Evolutionary conservation across 768 basidiomycete genomes (phyloP).

Genomic region (Hydnum rufescens): DNA sequence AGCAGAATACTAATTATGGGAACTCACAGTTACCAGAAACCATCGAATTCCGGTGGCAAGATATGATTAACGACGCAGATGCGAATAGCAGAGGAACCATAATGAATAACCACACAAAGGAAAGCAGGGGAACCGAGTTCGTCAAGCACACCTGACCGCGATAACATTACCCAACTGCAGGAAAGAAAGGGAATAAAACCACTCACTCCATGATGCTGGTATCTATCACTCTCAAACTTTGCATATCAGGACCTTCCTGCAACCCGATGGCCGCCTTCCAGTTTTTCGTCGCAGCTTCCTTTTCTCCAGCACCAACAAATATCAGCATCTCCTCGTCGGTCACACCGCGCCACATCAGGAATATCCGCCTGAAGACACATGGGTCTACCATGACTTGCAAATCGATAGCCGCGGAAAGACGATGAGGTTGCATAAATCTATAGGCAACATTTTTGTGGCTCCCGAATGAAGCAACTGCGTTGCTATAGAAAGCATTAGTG

Average conservation of each 20-base stretch:
- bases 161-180: no score
- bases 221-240: slow-evolving; percentile 59
- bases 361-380: slow-evolving; percentile 65
- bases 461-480: slow-evolving; percentile 55
- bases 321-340: slow-evolving; percentile 57
- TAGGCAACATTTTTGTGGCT: slow-evolving; percentile 76
- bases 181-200: no score
- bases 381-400: slow-evolving; percentile 66
- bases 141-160: no score
- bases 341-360: slow-evolving; percentile 65
- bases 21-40: no score
- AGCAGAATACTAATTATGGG: no score
- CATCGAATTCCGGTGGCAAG: no score
- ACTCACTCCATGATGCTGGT: slow-evolving; percentile 46
- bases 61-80: no score
- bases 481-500: slow-evolving; percentile 23
- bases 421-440: slow-evolving; percentile 62
- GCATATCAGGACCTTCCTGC: slow-evolving; percentile 55
- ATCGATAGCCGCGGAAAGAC: slow-evolving; percentile 71
- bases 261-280: slow-evolving; percentile 68
- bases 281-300: slow-evolving; percentile 62
- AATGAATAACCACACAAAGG: no score
- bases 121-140: no score
- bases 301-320: slow-evolving; percentile 65
- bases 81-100: no score